Base-by-base conservation (phyloP, 495 filamentous ascomycete genomes). In the Chaetomium cochliodes region DNA sequence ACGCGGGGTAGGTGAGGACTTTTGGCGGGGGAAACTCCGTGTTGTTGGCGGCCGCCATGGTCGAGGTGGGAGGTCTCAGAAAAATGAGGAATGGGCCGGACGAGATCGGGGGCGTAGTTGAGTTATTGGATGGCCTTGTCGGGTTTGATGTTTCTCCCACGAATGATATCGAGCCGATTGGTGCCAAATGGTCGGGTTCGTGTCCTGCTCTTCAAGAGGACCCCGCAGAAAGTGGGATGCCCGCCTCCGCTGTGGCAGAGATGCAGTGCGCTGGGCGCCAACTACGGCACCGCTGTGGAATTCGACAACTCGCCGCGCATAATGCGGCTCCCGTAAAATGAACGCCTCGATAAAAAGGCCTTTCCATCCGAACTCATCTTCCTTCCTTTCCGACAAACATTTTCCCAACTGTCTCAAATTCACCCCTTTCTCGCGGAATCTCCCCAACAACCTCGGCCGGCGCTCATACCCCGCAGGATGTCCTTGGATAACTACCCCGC, bases 1-100 rank as follows among this genome's bases (percentile, higher is more conserved):
- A 82, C 69, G 85, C 77, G 70, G 81, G 81, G 82, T 91, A 88
- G 59, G 85, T 87, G 20, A 85, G 77, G 67, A 84, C 74, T 47
- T 81, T 67, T 23, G 91, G 91, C 66, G 90, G 88, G 61, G 83
- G 75, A 42, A 80, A 81, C 41, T 74, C 62, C 60, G 65, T 50
- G 22, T 56, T 52, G 20, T 58, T 30, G 41, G 46, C 37, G 33
- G 51, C 46, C 13, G 70, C 52, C 55, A 66, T 55, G 22, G 61
- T 52, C 42, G 42, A 16, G 41, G 57, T 1, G 63, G 20, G 26
- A 22, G 44, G 37, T n/a, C 20, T 6, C 20, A 11, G 20, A 30
- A 16, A 20, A 16, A 12, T 2, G 33, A 20, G 6, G n/a, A n/a
- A n/a, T n/a, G n/a, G n/a, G n/a, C n/a, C n/a, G 3, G 23, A 16